Conservation (phyloP, 768 basidiomycete genomes). For the Termitomyces sp. region DNA sequence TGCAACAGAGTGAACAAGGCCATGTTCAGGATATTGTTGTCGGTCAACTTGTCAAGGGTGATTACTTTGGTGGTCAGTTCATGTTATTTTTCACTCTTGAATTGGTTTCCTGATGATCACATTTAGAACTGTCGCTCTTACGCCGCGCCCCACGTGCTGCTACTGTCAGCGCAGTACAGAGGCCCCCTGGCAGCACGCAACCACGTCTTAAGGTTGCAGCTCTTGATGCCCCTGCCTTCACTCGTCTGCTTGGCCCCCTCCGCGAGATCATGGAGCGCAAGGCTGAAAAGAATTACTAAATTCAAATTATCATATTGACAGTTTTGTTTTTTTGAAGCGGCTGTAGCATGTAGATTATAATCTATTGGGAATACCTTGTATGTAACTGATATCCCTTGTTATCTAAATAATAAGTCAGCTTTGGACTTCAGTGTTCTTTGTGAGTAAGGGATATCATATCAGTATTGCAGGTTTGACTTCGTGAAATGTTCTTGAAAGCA, state of each 20-base stretch:
- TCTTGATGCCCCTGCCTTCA: conserved; percentile 90
- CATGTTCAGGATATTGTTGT: conserved; percentile 65
- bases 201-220: conserved; percentile 90
- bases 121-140: conserved; percentile 83
- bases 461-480: neutral
- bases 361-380: conserved; percentile 12
- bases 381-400: conserved; percentile 8
- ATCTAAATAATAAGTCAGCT: neutral
- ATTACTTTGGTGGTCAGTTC: conserved; percentile 93
- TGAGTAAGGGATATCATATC: neutral
- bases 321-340: conserved; percentile 22
- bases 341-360: conserved; percentile 3
- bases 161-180: conserved; percentile 81
- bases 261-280: conserved; percentile 91
- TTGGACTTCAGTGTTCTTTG: neutral
- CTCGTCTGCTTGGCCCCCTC: conserved; percentile 86
- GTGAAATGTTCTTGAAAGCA: neutral
- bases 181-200: conserved; percentile 36
- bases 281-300: conserved; percentile 67
- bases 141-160: conserved; percentile 89
- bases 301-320: conserved; percentile 6
- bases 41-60: conserved; percentile 78
- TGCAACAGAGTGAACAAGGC: conserved; percentile 54
- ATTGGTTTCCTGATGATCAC: neutral
- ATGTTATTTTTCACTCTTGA: neutral